Evolutionary conservation across 148 eudicot species (phyloP).

Genomic region (Camellia granthamiana): DNA sequence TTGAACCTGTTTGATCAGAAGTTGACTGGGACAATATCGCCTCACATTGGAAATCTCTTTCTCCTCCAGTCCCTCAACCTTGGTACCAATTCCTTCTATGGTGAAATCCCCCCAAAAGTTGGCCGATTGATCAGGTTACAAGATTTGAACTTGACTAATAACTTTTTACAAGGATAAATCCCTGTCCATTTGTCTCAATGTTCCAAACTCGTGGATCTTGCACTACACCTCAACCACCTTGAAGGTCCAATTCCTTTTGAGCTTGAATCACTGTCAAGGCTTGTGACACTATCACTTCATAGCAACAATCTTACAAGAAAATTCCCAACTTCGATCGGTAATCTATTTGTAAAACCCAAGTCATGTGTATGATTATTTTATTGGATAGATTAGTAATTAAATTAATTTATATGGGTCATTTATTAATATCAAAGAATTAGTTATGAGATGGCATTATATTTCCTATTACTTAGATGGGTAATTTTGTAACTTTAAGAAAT

Average conservation of each 20-base stretch:
- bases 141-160: neutral
- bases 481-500: no score
- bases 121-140: conserved; percentile 8
- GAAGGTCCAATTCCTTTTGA: conserved; percentile 13
- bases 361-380: no score
- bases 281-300: conserved; percentile 14
- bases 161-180: neutral
- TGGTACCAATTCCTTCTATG: conserved; percentile 19
- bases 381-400: no score
- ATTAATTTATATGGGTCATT: no score
- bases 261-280: conserved; percentile 17
- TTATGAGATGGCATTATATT: no score
- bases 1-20: neutral
- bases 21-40: conserved; percentile 11
- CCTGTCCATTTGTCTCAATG: neutral
- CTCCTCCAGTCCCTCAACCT: conserved; percentile 24
- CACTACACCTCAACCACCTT: conserved; percentile 17
- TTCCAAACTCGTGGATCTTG: conserved; percentile 13
- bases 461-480: no score
- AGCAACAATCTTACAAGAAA: conserved; percentile 13
- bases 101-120: conserved; percentile 20
- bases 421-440: no score
- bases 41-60: conserved; percentile 29
- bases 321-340: conserved; percentile 11
- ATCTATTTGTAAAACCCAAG: conserved; percentile 7